Evolutionary conservation across 495 filamentous ascomycete genomes (phyloP).

Genomic region (Aspergillus funiculosus): DNA sequence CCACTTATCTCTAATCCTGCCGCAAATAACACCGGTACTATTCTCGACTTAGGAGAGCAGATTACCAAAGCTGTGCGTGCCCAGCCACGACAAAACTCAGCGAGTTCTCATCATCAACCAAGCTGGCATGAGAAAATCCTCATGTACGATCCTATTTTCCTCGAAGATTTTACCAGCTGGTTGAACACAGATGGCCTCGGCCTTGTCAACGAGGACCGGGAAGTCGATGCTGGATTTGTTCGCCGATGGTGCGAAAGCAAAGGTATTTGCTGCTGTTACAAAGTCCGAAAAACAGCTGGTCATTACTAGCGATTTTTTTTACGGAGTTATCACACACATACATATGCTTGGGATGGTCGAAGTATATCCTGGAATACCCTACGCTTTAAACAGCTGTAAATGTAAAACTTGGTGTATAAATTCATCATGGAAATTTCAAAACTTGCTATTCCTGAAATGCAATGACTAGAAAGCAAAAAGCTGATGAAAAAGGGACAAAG

Average conservation of each 20-base stretch:
- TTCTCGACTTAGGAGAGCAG: constrained; percentile 46
- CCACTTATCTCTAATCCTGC: neutral
- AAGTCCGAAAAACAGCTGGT: neutral
- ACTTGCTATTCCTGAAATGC: too few relatives aligned
- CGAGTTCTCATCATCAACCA: constrained; percentile 24
- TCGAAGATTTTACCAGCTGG: constrained; percentile 84
- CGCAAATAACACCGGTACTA: constrained; percentile 1
- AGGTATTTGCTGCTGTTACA: constrained; percentile 63
- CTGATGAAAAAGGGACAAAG: too few relatives aligned
- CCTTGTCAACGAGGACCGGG: constrained; percentile 56
- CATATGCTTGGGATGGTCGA: too few relatives aligned
- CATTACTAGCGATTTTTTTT: constrained; percentile 10
- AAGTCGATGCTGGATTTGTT: constrained; percentile 53
- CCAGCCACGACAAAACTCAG: constrained; percentile 38
- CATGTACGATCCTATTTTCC: constrained; percentile 83
- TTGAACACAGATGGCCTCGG: constrained; percentile 67
- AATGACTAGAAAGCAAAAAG: too few relatives aligned
- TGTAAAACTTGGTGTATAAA: too few relatives aligned
- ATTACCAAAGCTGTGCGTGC: constrained; percentile 64
- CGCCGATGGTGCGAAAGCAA: constrained; percentile 84
- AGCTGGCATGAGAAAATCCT: constrained; percentile 90
- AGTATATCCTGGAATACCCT: too few relatives aligned
- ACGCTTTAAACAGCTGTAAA: too few relatives aligned
- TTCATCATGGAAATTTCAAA: too few relatives aligned
- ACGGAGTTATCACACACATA: neutral